A percentile compares a stretch with the other conserved stretches of the same genome.
Evolutionary conservation across 169 alveolate genomes (phyloP).

Genomic region (Cryptosporidium viatorum): DNA sequence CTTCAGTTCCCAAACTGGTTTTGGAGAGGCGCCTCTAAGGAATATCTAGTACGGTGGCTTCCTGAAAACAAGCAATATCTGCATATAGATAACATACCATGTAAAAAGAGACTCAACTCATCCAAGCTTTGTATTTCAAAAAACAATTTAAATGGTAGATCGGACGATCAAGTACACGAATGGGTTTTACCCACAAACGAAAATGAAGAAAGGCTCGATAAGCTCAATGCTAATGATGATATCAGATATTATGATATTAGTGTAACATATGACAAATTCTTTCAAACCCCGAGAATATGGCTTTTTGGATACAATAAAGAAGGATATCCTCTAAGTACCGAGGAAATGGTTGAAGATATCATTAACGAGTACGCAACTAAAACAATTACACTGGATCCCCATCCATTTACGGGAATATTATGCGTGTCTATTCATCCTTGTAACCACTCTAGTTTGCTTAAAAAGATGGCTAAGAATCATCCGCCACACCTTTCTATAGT

Average conservation of each 20-base stretch:
- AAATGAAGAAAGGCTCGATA: background rate
- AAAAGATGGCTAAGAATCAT: slow-evolving; percentile 83
- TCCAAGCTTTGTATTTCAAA: slow-evolving; percentile 60
- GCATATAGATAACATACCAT: slow-evolving; percentile 76
- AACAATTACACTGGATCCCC: slow-evolving; percentile 93
- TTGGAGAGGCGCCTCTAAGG: slow-evolving; percentile 78
- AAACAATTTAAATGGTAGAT: background rate
- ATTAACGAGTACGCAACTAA: slow-evolving; percentile 92
- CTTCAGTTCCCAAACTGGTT: slow-evolving; percentile 80
- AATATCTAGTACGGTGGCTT: slow-evolving; percentile 75
- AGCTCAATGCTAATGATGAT: slow-evolving; percentile 41
- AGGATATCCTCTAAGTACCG: slow-evolving; percentile 85
- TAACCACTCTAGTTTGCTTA: slow-evolving; percentile 87
- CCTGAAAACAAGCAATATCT: slow-evolving; percentile 79
- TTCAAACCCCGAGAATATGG: slow-evolving; percentile 93
- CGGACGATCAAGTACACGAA: slow-evolving; percentile 43
- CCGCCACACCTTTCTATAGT: slow-evolving; percentile 81
- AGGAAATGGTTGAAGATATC: slow-evolving; percentile 92
- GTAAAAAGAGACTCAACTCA: slow-evolving; percentile 77
- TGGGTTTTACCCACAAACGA: slow-evolving; percentile 24
- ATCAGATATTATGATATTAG: slow-evolving; percentile 80
- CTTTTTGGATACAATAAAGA: slow-evolving; percentile 90
- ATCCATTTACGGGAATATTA: slow-evolving; percentile 87
- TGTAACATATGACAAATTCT: slow-evolving; percentile 80
- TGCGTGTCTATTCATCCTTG: slow-evolving; percentile 93